Evolutionary conservation across 305 asterid genomes (phyloP).

Genomic region (Rubia tinctorum): DNA sequence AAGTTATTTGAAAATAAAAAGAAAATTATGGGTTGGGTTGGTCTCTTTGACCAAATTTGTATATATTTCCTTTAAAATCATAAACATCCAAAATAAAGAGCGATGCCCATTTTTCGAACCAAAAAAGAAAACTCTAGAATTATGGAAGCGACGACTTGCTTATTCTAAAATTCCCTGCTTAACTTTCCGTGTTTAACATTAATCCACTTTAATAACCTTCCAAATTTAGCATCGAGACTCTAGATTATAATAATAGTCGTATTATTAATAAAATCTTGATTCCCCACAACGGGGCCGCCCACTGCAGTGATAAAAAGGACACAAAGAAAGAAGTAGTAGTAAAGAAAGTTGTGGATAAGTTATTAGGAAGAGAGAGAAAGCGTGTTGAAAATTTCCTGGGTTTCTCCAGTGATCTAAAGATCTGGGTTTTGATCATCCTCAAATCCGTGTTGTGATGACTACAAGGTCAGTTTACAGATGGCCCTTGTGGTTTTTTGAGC

Average conservation of each 20-base stretch:
- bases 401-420: constrained; percentile 16
- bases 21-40: background rate
- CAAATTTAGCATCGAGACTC: background rate
- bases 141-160: background rate
- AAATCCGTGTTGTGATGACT: constrained; percentile 6
- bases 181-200: background rate
- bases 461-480: constrained; percentile 14
- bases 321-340: constrained; percentile 13
- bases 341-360: constrained; percentile 18
- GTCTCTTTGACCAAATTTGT: background rate
- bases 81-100: background rate
- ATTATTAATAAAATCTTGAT: constrained; percentile 2
- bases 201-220: background rate
- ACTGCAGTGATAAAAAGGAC: constrained; percentile 11
- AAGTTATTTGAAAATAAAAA: background rate
- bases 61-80: too few species aligned
- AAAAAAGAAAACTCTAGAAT: background rate
- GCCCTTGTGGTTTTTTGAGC: background rate
- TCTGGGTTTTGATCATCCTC: constrained; percentile 17
- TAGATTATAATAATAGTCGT: background rate
- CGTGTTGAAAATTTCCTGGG: constrained; percentile 15
- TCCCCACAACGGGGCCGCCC: constrained; percentile 11
- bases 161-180: background rate
- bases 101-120: background rate
- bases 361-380: constrained; percentile 30